These are phyloP conservation scores for Corylus americana DNA, from an alignment of 306 rosid species.

Conservation along the genomic window DNA sequence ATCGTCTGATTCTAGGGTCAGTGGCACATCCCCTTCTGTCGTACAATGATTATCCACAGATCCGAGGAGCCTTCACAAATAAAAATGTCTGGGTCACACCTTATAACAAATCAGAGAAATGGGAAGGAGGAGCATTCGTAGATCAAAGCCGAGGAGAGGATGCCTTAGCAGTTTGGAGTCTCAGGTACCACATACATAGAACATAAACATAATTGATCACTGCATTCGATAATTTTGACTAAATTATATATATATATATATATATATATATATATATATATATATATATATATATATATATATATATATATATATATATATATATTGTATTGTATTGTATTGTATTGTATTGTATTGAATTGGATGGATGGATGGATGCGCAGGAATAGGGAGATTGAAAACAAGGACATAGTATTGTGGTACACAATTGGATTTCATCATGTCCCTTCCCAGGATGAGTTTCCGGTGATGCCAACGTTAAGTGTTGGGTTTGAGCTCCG, in stretches of 20 bases:
- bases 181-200: slow-evolving; percentile 1
- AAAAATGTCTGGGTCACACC: slow-evolving; percentile 54
- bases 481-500: slow-evolving; percentile 59
- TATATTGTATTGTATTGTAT: too few relatives aligned
- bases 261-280: not conserved
- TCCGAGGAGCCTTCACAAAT: slow-evolving; percentile 53
- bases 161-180: slow-evolving; percentile 46
- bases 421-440: too few relatives aligned
- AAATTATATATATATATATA: not conserved
- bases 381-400: slow-evolving; percentile 48
- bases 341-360: too few relatives aligned
- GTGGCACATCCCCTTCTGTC: slow-evolving; percentile 38
- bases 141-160: slow-evolving; percentile 58
- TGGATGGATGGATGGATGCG: not conserved
- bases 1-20: slow-evolving; percentile 45
- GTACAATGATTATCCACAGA: slow-evolving; percentile 55
- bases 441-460: slow-evolving; percentile 65
- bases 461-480: slow-evolving; percentile 62
- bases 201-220: too few relatives aligned
- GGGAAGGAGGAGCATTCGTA: slow-evolving; percentile 43
- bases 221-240: too few relatives aligned
- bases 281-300: not conserved
- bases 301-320: too few relatives aligned
- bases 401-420: slow-evolving; percentile 59
- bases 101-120: slow-evolving; percentile 57